Percentiles rank a stretch among this genome's conserved stretches.
phyloP scores from a whole-genome alignment of 1,139 yeast genomes.

The Barnettozyma hawaiiensis region DNA sequence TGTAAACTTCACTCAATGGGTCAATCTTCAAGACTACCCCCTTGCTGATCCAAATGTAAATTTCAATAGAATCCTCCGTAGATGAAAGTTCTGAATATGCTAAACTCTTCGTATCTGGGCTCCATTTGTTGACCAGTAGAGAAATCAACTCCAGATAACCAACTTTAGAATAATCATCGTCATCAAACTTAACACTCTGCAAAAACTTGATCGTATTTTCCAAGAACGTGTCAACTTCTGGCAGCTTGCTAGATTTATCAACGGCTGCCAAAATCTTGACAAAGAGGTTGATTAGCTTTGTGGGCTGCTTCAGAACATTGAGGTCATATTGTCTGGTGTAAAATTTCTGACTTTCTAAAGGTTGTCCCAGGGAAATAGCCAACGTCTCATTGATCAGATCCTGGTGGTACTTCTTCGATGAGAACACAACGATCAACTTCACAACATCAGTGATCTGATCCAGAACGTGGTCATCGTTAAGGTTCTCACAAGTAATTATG shows the following conservation, averaged over 20 bases:
- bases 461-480: slow-evolving; percentile 21
- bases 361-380: slow-evolving; percentile 26
- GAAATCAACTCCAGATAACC: slow-evolving; percentile 58
- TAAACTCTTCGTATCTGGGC: slow-evolving; percentile 4
- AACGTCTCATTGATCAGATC: slow-evolving; percentile 34
- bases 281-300: slow-evolving; percentile 43
- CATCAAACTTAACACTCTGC: slow-evolving; percentile 16
- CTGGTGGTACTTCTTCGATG: slow-evolving; percentile 27
- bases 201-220: slow-evolving; percentile 17
- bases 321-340: slow-evolving; percentile 17
- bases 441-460: slow-evolving; percentile 30
- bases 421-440: slow-evolving; percentile 28
- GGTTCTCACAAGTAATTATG: slow-evolving; percentile 6
- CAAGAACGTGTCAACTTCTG: slow-evolving; percentile 11
- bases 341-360: slow-evolving; percentile 10
- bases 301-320: slow-evolving; percentile 32
- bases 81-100: slow-evolving; percentile 7
- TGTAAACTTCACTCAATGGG: slow-evolving; percentile 36
- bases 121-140: slow-evolving; percentile 54
- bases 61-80: slow-evolving; percentile 36
- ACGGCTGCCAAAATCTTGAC: slow-evolving; percentile 47
- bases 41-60: slow-evolving; percentile 63
- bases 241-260: slow-evolving; percentile 32
- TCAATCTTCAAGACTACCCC: slow-evolving; percentile 62
- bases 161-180: slow-evolving; percentile 35